Conservation (phyloP, 768 basidiomycete genomes). For the Suillus lakei region DNA sequence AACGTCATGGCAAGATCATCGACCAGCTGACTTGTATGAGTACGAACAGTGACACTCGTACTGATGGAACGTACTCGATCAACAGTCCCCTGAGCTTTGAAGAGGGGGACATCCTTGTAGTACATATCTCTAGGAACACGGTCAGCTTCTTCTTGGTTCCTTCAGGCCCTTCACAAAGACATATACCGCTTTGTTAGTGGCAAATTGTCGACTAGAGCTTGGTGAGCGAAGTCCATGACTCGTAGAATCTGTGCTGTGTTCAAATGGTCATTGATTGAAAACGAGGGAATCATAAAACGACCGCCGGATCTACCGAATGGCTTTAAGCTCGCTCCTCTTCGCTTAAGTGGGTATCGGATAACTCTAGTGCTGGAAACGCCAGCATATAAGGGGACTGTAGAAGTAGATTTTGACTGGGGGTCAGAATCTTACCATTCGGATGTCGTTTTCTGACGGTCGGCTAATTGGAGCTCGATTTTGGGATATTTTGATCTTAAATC, state of each 20-base stretch:
- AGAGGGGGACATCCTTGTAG: constrained; percentile 83
- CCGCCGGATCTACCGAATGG: constrained; percentile 43
- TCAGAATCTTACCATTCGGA: constrained; percentile 32
- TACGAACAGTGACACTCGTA: constrained; percentile 1
- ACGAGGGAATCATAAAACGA: background rate
- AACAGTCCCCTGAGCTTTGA: constrained; percentile 77
- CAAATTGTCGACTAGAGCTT: constrained; percentile 56
- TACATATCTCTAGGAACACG: constrained; percentile 72
- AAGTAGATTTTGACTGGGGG: background rate
- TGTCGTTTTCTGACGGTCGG: constrained; percentile 39
- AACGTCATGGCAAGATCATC: constrained; percentile 91
- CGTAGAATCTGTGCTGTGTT: constrained; percentile 67
- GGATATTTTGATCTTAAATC: constrained; percentile 8
- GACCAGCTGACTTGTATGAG: constrained; percentile 60
- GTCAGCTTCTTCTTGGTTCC: constrained; percentile 10
- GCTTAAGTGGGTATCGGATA: constrained; percentile 43
- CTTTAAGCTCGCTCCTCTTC: constrained; percentile 40
- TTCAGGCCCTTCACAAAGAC: background rate
- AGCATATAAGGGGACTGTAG: background rate
- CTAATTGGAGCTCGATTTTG: constrained; percentile 40
- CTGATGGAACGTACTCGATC: constrained; percentile 58
- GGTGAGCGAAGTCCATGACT: constrained; percentile 71
- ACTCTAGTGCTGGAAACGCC: constrained; percentile 15
- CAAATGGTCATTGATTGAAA: constrained; percentile 4
- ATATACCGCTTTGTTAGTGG: constrained; percentile 70